Percentiles rank a stretch among this genome's conserved stretches.
These are phyloP conservation scores for Fusarium mangiferae DNA, from an alignment of 2,329 filamentous ascomycete genomes.

Conservation along the genomic window DNA sequence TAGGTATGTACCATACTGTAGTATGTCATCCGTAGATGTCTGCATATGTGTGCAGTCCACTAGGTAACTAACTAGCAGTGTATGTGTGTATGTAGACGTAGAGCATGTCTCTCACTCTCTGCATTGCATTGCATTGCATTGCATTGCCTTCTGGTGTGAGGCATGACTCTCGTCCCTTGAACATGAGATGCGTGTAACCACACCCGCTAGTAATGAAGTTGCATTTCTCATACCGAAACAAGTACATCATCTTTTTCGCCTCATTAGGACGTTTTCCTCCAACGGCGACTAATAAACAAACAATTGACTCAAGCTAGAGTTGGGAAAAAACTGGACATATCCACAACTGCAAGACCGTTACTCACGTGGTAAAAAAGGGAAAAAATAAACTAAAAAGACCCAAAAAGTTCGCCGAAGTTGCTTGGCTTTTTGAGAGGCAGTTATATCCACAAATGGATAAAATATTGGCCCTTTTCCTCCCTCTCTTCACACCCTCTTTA, in stretches of 20 bases:
- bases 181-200: constrained; percentile 28
- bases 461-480: too few species aligned
- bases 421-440: background rate
- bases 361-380: constrained; percentile 16
- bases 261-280: background rate
- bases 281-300: background rate
- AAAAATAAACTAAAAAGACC: background rate
- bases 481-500: constrained; percentile 13
- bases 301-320: background rate
- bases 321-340: background rate
- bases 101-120: background rate
- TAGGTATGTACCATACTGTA: background rate
- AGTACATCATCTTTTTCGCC: background rate
- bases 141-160: background rate
- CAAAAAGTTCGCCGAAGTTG: background rate
- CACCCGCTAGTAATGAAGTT: background rate
- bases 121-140: background rate
- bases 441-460: background rate
- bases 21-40: background rate
- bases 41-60: background rate
- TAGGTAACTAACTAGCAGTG: background rate
- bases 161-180: constrained; percentile 10
- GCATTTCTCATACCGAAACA: background rate
- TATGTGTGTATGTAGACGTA: background rate
- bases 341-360: constrained; percentile 14